phyloP scores from a whole-genome alignment of 257 asterid genomes.

The Voacanga thouarsii region DNA sequence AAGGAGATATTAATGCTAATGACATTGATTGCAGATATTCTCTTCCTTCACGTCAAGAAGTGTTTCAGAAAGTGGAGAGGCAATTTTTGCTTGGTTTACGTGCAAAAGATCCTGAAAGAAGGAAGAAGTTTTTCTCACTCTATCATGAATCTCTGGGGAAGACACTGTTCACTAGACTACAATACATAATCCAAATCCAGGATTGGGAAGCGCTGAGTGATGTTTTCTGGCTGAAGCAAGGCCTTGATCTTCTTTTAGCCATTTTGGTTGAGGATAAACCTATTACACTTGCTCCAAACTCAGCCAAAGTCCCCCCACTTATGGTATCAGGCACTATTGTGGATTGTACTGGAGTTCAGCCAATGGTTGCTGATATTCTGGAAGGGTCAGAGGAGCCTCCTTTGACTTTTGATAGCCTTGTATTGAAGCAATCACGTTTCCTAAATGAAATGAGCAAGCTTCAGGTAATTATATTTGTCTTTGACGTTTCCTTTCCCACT shows the following conservation, averaged over 20 bases:
- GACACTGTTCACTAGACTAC: constrained; percentile 83
- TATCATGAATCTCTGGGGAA: constrained; percentile 91
- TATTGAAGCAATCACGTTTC: constrained; percentile 79
- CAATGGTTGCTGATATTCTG: constrained; percentile 70
- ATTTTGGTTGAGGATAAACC: constrained; percentile 91
- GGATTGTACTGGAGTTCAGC: constrained; percentile 64
- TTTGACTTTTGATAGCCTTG: constrained; percentile 70
- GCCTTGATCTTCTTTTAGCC: constrained; percentile 98
- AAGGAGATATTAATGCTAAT: constrained; percentile 19
- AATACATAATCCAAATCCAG: constrained; percentile 88
- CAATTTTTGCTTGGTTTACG: constrained; percentile 89
- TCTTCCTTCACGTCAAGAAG: constrained; percentile 73
- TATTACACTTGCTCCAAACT: constrained; percentile 91
- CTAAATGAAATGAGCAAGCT: constrained; percentile 87
- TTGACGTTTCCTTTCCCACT: background rate
- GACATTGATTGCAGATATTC: constrained; percentile 63
- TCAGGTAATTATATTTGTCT: constrained; percentile 48
- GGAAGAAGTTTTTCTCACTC: constrained; percentile 76
- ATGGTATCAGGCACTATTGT: constrained; percentile 45
- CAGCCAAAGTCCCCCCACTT: constrained; percentile 87
- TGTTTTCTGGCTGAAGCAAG: constrained; percentile 99
- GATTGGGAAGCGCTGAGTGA: constrained; percentile 99
- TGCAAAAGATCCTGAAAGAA: constrained; percentile 82
- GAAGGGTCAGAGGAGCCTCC: constrained; percentile 81
- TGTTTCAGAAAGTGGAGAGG: constrained; percentile 97